A percentile compares a stretch with the other conserved stretches of the same genome.
phyloP scores from a whole-genome alignment of 2,329 filamentous ascomycete species.

The Cryphonectria carpinicola region DNA sequence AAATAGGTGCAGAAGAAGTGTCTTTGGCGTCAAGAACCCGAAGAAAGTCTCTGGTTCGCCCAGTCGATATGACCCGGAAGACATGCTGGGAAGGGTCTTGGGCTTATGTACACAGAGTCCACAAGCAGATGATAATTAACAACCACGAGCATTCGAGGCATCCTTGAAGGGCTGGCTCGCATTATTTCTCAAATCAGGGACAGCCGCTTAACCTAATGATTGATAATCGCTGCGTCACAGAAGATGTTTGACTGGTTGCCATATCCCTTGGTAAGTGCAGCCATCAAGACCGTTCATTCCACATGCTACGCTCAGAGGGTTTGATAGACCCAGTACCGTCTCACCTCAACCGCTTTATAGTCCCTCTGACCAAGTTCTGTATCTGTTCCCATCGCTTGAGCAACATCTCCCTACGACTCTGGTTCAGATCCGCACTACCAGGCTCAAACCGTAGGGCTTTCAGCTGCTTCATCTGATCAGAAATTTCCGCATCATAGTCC shows the following conservation, averaged over 20 bases:
- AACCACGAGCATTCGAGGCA: no score
- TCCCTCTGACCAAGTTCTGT: slow-evolving; percentile 40
- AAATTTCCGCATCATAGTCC: slow-evolving; percentile 42
- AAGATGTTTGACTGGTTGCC: no score
- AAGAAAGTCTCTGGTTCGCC: no score
- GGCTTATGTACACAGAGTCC: no score
- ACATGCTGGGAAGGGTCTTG: no score
- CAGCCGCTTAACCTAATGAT: not conserved
- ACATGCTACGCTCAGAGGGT: not conserved
- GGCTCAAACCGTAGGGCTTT: slow-evolving; percentile 33
- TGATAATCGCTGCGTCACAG: not conserved
- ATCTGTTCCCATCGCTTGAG: slow-evolving; percentile 49
- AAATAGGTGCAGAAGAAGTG: no score
- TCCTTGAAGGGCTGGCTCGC: not conserved
- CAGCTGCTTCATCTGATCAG: slow-evolving; percentile 38
- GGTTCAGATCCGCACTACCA: slow-evolving; percentile 26
- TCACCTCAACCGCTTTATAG: slow-evolving; percentile 40
- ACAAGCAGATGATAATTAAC: no score
- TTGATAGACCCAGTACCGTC: not conserved
- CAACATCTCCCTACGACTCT: slow-evolving; percentile 44
- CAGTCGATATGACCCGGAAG: no score
- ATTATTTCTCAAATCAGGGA: not conserved
- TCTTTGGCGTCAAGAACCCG: no score
- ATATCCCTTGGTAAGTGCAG: no score
- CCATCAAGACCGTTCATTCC: not conserved